Evolutionary conservation across 2,329 filamentous ascomycete species (phyloP).

Genomic region (Emericellopsis atlantica): DNA sequence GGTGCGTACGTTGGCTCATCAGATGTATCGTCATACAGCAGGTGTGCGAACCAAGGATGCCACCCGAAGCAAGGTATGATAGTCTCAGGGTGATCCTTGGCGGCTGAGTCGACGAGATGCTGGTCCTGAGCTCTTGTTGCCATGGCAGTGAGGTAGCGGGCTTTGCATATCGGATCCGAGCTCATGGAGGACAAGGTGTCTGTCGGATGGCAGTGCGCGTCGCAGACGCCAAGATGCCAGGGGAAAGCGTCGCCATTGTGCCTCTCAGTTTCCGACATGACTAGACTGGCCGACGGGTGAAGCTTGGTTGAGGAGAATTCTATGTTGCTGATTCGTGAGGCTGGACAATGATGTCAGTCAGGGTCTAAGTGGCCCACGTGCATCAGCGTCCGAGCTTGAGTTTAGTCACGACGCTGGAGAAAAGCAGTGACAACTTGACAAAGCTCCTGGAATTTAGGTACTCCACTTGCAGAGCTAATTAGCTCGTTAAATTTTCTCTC

Average conservation of each 20-base stretch:
- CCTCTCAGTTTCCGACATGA: too few relatives aligned
- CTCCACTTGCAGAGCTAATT: too few relatives aligned
- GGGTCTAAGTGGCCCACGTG: too few relatives aligned
- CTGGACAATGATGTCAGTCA: too few relatives aligned
- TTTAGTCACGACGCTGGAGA: too few relatives aligned
- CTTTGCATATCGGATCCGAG: constrained; percentile 50
- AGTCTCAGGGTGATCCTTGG: constrained; percentile 30
- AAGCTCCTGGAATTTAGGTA: too few relatives aligned
- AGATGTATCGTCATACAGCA: constrained; percentile 52
- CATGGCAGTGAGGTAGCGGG: constrained; percentile 60
- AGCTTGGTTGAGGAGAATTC: not conserved
- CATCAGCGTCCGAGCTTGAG: too few relatives aligned
- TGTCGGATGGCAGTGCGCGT: constrained; percentile 77
- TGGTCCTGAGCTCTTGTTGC: constrained; percentile 66
- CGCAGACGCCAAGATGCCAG: constrained; percentile 59
- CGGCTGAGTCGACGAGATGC: constrained; percentile 52
- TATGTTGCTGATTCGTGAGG: too few relatives aligned
- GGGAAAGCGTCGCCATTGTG: constrained; percentile 32
- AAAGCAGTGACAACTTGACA: too few relatives aligned
- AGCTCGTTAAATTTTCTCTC: too few relatives aligned
- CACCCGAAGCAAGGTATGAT: constrained; percentile 67
- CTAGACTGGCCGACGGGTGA: too few relatives aligned
- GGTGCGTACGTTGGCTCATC: constrained; percentile 22
- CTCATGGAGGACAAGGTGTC: constrained; percentile 56
- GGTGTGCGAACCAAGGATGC: constrained; percentile 80